These are phyloP conservation scores for Rossbeevera mucosa DNA, from an alignment of 768 basidiomycete species.

Conservation along the genomic window DNA sequence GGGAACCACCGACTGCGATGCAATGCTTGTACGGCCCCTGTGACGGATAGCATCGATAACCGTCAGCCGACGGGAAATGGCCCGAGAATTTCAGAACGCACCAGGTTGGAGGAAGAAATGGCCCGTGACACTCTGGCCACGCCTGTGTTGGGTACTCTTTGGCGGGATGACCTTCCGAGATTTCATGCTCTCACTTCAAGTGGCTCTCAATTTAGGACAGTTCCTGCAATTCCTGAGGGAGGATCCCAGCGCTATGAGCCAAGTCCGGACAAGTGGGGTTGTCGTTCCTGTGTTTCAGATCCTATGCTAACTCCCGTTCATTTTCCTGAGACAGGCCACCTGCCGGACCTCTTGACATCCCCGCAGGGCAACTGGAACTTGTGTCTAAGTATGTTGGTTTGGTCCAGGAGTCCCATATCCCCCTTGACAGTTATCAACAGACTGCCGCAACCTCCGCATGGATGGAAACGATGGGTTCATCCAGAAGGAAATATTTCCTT, in stretches of 20 bases:
- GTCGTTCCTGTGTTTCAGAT: background rate
- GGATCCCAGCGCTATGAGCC: conserved; percentile 10
- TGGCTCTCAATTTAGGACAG: background rate
- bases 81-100: background rate
- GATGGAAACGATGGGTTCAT: conserved; percentile 9
- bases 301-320: background rate
- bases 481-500: conserved; percentile 11
- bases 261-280: conserved; percentile 1
- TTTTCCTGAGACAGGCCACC: background rate
- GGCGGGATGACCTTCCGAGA: background rate
- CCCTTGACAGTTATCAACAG: background rate
- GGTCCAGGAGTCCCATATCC: background rate
- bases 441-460: background rate
- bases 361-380: conserved; percentile 6
- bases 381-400: conserved; percentile 4
- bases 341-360: background rate
- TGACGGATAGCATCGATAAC: background rate
- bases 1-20: background rate
- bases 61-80: background rate
- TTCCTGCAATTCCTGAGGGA: conserved; percentile 4
- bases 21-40: background rate
- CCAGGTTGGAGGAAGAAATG: background rate
- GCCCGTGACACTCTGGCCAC: conserved; percentile 1
- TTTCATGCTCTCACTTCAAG: background rate
- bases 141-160: background rate